Evolutionary conservation across 2,329 filamentous ascomycete genomes (phyloP), one percentile per base, ranked within the genome.

Genomic region (Graphilbum ipis-grandicollis): DNA sequence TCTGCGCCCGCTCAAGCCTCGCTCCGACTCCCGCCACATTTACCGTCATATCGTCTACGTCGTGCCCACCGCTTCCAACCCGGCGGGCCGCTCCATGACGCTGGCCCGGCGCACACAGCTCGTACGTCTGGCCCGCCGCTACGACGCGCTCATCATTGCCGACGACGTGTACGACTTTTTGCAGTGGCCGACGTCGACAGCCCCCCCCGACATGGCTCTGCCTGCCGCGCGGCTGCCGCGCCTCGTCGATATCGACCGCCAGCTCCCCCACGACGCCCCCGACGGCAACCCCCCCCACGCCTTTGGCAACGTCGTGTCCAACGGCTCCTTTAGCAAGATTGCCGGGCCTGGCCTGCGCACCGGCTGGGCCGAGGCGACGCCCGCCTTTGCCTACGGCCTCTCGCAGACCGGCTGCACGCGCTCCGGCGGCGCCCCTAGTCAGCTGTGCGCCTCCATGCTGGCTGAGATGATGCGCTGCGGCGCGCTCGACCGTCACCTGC

Each of bases 111-210:
- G 90, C 4, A 59, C 75, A 43, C 62, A 62, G 10, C 65, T 96
- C 4, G 74, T 96, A 19, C 60, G 62, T n/a, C 56, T 94, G 7
- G 88, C 88, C 0, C 68, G 88, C 39, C 63, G 75, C 40, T 73
- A 79, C 52, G 76, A 96, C 52, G 83, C 82, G 7, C 66, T 96
- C n/a, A 57, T 94, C 38, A 66, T 94, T 21, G 72, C 72, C 34
- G 88, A 96, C 57, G 90, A 98, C 53, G 85, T 96, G 9, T 98
- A 98, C 52, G 88, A 96, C 53, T 79, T 88, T 45, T 64, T 96
- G 5, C 80, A 86, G 52, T 94, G 85, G 83, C 68, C 71, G 3
- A 50, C 57, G 32, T 7, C 39, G 33, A 19, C 36, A 7, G 37
- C 21, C 19, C 32, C 36, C 3, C 15, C 28, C 4, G 29, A 42